These are phyloP conservation scores for Trichophyton mentagrophytes DNA, from an alignment of 2,329 filamentous ascomycete genomes.

Conservation along the genomic window DNA sequence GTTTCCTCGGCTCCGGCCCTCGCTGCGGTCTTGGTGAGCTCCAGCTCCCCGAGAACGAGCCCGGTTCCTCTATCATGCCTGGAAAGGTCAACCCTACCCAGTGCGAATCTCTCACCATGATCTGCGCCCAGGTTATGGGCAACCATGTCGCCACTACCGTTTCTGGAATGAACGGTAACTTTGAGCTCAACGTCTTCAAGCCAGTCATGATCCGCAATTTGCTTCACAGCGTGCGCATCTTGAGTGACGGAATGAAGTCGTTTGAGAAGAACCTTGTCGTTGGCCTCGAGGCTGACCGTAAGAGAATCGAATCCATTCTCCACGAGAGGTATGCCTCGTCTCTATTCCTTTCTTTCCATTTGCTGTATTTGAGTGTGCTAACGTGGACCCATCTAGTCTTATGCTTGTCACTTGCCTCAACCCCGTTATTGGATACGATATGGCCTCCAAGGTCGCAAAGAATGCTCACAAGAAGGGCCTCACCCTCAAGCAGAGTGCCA, in stretches of 20 bases:
- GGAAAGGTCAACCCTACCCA: constrained; percentile 99
- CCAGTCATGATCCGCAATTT: constrained; percentile 91
- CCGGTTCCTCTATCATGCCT: constrained; percentile 95
- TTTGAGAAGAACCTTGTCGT: constrained; percentile 88
- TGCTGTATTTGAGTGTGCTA: constrained; percentile 2
- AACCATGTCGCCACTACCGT: constrained; percentile 91
- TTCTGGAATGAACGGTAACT: constrained; percentile 93
- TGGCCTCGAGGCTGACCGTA: constrained; percentile 84
- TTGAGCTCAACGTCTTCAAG: constrained; percentile 98
- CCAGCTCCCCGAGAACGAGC: constrained; percentile 91
- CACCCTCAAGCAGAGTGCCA: constrained; percentile 82
- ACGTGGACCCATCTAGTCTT: constrained; percentile 43
- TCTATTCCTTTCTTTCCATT: constrained; percentile 19
- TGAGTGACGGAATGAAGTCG: constrained; percentile 84
- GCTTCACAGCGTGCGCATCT: constrained; percentile 76
- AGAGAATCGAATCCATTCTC: constrained; percentile 76
- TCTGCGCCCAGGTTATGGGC: constrained; percentile 94
- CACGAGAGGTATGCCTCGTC: constrained; percentile 71
- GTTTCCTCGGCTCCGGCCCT: constrained; percentile 90
- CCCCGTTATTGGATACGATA: constrained; percentile 93
- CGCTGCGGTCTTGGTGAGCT: constrained; percentile 93
- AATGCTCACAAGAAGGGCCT: constrained; percentile 97
- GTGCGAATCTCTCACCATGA: constrained; percentile 94
- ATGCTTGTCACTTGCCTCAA: constrained; percentile 98
- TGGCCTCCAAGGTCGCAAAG: constrained; percentile 94